phyloP scores from a whole-genome alignment of 1,139 yeast genomes.

The Yamadazyma songkhlaensis region DNA sequence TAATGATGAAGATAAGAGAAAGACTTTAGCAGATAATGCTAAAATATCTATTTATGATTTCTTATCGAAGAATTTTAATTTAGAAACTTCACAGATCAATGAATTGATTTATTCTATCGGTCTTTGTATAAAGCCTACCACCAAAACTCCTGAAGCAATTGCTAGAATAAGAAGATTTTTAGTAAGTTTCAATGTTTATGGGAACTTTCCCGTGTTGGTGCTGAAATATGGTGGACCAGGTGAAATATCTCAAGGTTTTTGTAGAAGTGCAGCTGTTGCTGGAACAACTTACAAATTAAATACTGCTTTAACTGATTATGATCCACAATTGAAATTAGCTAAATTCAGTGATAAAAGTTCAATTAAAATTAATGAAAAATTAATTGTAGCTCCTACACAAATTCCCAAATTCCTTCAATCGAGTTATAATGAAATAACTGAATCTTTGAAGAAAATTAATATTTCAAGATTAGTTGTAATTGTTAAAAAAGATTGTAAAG shows the following conservation, averaged over 20 bases:
- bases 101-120: conserved; percentile 89
- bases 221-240: conserved; percentile 97
- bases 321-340: conserved; percentile 64
- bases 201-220: conserved; percentile 87
- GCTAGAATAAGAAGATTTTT: conserved; percentile 80
- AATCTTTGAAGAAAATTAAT: conserved; percentile 40
- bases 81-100: conserved; percentile 70
- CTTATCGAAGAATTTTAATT: conserved; percentile 59
- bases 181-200: conserved; percentile 87
- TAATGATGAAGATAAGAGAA: conserved; percentile 46
- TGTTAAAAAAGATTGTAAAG: conserved; percentile 82
- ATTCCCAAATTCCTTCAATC: conserved; percentile 48
- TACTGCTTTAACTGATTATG: conserved; percentile 61
- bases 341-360: conserved; percentile 73
- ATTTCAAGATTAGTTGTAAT: conserved; percentile 77
- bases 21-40: conserved; percentile 54
- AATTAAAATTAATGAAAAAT: conserved; percentile 72
- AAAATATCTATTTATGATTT: conserved; percentile 58
- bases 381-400: conserved; percentile 72
- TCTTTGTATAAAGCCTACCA: conserved; percentile 57
- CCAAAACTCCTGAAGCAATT: conserved; percentile 71
- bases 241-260: conserved; percentile 93
- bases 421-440: conserved; percentile 32
- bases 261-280: conserved; percentile 97
- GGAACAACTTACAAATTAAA: conserved; percentile 91